Evolutionary conservation across 441 rosid genomes (phyloP), one percentile per base, ranked within the genome.

Genomic region (Brassica balearica): DNA sequence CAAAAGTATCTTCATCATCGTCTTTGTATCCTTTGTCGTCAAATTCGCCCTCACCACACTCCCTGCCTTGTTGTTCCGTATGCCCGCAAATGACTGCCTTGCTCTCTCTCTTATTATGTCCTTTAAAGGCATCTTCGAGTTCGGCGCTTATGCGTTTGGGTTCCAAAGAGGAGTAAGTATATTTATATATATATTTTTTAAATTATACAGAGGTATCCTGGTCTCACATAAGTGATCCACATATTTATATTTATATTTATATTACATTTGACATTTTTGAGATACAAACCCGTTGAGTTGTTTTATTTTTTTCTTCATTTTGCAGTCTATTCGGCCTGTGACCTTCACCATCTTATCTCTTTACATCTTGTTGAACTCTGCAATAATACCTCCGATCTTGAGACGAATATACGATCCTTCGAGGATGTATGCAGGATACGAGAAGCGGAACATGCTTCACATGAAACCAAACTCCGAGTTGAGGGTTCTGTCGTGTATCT

Each of bases 401-500:
- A 83, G 67, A 51, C 23, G 11, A 8, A 65, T 91, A 4, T 85
- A 87, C 29, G 82, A 85, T 14, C 89, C 90, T 12, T 83, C 89
- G 0, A 84, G 83, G 63, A 82, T 73, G 72, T 88, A 84, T 12
- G 83, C 80, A 32, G 86, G 85, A 17, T 85, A 85, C 69, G 77
- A 83, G 76, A 67, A 78, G 25, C 84, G 87, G 69, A 84, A 84
- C 71, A 67, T 90, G 29, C 73, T 81, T 64, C 84, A 84, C 77
- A 60, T 90, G 25, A 76, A 80, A 72, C 66, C 79, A 8, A 46
- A 80, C 9, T 36, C 77, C 0, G 91, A 84, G 81, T 75, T 90
- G 9, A 71, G 85, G 61, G 48, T 88, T 36, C 83, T 91, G 2
- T 67, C 86, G 0, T 88, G 91, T 70, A 75, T 91, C 72, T 85